Base-by-base conservation (phyloP, 139 green algal species). In the Coccomyxa sp. region DNA sequence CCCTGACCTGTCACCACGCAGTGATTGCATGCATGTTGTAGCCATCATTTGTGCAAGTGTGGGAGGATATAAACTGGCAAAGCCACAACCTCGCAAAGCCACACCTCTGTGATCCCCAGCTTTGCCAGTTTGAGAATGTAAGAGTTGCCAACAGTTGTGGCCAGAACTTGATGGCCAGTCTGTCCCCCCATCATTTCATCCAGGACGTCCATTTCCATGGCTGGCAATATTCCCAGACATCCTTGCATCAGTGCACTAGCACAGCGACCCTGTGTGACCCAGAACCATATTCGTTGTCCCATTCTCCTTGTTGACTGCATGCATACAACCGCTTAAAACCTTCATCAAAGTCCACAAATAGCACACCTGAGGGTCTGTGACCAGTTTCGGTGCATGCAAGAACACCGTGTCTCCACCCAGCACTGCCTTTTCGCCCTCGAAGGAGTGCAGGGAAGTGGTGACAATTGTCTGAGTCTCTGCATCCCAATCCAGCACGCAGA, bases 401-500 rank as follows among this genome's bases (percentile, higher is more conserved):
- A 91, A 92, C n/a, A 85, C 82, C 1, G 81, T 71, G 60, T 85
- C 85, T 3, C 86, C 85, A 17, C 79, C 76, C 31, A 68, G 87
- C 13, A 92, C 84, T 9, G 68, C 63, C 10, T 83, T 59, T 67
- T 95, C 91, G 0, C 87, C 90, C 86, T 98, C 95, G 82, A 95
- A 97, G 83, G 83, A 97, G 84, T 98, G 95, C 83, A 98, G 82
- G 60, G 90, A 93, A 81, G 84, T 90, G 77, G 85, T 90, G 45
- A 66, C 81, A 31, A 97, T 86, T 31, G 81, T 82, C 67, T 92
- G 84, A 0, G 32, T 60, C 3, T 67, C 38, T 12, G 87, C 84
- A 84, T 98, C 93, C 93, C 94, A 99, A 58, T 94, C 88, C 68
- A 98, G 51, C 75, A 98, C 94, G 13, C 84, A 90, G 51, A 98